A percentile compares a stretch with the other conserved stretches of the same genome.
Evolutionary conservation across 192 early-diverging fungal genomes (phyloP).

Genomic region (Funneliformis geosporum): DNA sequence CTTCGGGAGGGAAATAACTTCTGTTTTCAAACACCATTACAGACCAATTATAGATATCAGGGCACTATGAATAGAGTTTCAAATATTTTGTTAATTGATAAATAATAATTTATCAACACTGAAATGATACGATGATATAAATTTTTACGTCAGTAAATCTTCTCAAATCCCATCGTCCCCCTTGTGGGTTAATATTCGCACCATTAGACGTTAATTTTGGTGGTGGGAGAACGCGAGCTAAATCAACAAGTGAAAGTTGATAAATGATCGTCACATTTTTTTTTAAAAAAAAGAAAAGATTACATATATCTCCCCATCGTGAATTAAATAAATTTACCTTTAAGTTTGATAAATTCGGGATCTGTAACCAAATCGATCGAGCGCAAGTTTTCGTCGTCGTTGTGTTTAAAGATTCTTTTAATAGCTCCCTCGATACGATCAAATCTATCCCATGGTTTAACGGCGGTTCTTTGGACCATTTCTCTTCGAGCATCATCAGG

Average conservation of each 20-base stretch:
- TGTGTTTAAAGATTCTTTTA: slow-evolving; percentile 72
- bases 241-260: neutral
- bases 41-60: slow-evolving; percentile 69
- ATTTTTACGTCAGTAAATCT: slow-evolving; percentile 63
- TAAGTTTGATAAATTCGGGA: slow-evolving; percentile 54
- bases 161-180: slow-evolving; percentile 85
- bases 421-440: slow-evolving; percentile 65
- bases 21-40: slow-evolving; percentile 77
- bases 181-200: slow-evolving; percentile 51
- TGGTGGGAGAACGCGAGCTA: slow-evolving; percentile 69
- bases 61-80: slow-evolving; percentile 44
- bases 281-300: slow-evolving; percentile 58
- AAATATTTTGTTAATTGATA: neutral
- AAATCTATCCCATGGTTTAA: slow-evolving; percentile 6
- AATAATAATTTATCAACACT: neutral
- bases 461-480: neutral
- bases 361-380: slow-evolving; percentile 63
- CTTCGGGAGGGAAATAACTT: slow-evolving; percentile 47
- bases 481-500: neutral
- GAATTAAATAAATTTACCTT: slow-evolving; percentile 63
- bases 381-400: slow-evolving; percentile 58
- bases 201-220: slow-evolving; percentile 62
- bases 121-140: neutral
- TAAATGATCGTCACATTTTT: slow-evolving; percentile 7
- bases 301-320: slow-evolving; percentile 65